Evolutionary conservation across 2,329 filamentous ascomycete species (phyloP).

Genomic region (Beauveria medogensis): DNA sequence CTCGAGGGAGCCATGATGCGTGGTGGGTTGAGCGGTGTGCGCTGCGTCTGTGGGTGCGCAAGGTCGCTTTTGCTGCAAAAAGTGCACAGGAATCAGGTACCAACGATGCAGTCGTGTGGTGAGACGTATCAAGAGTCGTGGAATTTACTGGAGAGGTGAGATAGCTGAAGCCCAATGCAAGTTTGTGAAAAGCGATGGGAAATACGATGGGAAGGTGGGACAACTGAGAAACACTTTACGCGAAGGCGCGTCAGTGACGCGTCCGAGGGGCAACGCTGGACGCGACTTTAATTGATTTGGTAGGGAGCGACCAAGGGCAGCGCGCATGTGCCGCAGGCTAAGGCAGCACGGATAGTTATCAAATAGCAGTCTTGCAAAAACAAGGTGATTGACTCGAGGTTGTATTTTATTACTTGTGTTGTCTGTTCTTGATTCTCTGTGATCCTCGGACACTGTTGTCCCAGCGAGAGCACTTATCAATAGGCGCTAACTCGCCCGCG

Average conservation of each 20-base stretch:
- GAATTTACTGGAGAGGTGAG: not conserved
- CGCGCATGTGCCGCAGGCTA: not conserved
- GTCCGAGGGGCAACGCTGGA: constrained; percentile 1
- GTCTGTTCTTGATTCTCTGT: not conserved
- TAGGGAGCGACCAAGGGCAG: not conserved
- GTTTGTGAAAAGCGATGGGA: not conserved
- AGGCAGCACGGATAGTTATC: not conserved
- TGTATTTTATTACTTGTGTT: not conserved
- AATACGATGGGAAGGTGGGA: not conserved
- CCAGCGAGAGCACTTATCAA: not conserved
- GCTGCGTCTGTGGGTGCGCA: not conserved
- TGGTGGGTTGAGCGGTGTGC: not conserved
- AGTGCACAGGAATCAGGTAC: not conserved
- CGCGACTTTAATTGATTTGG: constrained; percentile 10
- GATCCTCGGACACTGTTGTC: not conserved
- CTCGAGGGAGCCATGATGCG: constrained; percentile 43
- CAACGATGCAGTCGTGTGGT: not conserved
- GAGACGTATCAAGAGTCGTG: not conserved
- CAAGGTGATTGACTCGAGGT: not conserved
- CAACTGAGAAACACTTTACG: constrained; percentile 8
- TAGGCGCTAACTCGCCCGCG: not conserved
- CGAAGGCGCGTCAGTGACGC: constrained; percentile 6
- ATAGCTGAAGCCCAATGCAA: not conserved
- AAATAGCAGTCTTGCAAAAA: not conserved
- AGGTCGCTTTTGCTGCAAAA: not conserved